phyloP scores from a whole-genome alignment of 1,284 basidiomycete genomes.

The Cryptococcus sp. region DNA sequence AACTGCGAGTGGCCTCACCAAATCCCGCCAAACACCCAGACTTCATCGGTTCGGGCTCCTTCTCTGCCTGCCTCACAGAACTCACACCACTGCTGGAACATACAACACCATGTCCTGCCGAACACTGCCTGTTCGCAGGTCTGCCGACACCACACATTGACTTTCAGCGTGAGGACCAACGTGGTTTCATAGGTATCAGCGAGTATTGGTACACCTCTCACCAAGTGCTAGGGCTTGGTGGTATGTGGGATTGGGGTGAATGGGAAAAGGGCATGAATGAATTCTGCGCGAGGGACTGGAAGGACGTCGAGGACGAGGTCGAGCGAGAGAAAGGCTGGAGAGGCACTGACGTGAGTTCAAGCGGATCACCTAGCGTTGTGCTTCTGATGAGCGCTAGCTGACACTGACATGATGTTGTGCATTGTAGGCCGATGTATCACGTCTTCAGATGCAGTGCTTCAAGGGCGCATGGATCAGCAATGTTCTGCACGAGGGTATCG shows the following conservation, averaged over 20 bases:
- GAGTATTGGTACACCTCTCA: conserved; percentile 98
- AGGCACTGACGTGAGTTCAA: conserved; percentile 58
- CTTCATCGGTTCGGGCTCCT: conserved; percentile 87
- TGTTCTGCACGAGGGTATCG: conserved; percentile 93
- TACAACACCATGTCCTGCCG: conserved; percentile 74
- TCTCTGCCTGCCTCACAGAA: conserved; percentile 74
- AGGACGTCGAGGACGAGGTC: conserved; percentile 69
- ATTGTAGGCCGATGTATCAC: conserved; percentile 68
- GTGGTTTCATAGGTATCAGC: conserved; percentile 92
- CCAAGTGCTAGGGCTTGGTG: conserved; percentile 91
- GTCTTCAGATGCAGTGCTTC: conserved; percentile 97
- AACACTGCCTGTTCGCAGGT: conserved; percentile 96
- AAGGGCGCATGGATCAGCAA: conserved; percentile 98
- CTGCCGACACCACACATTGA: conserved; percentile 82
- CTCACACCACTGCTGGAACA: conserved; percentile 84
- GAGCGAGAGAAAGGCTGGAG: conserved; percentile 66
- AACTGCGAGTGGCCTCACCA: conserved; percentile 59
- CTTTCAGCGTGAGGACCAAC: conserved; percentile 70
- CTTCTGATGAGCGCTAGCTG: neutral
- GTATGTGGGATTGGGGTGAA: conserved; percentile 91
- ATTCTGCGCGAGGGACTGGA: conserved; percentile 83
- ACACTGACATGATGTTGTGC: conserved; percentile 6
- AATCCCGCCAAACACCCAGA: conserved; percentile 60
- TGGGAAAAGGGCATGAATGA: conserved; percentile 89
- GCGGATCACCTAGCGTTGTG: neutral